These are phyloP conservation scores for Ganoderma sp. DNA, from an alignment of 1,284 basidiomycete genomes.

Conservation along the genomic window DNA sequence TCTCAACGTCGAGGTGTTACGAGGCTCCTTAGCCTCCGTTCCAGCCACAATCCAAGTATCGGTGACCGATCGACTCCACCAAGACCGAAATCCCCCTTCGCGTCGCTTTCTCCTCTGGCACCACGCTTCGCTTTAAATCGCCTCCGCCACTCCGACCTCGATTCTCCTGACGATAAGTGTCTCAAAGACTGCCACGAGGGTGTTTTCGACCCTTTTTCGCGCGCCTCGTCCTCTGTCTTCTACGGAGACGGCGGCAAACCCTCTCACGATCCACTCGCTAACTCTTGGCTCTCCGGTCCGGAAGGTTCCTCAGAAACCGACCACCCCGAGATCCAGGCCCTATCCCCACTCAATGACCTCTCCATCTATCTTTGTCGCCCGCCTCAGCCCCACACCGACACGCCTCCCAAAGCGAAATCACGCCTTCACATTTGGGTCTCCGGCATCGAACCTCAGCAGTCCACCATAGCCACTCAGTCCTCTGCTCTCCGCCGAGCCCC, in stretches of 20 bases:
- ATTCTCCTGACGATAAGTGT: not conserved
- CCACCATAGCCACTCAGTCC: conserved; percentile 1
- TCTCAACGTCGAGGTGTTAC: conserved; percentile 27
- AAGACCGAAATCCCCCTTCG: conserved; percentile 13
- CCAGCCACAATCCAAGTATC: not conserved
- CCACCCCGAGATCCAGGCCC: conserved; percentile 12
- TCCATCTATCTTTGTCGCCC: conserved; percentile 16
- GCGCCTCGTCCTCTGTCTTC: conserved; percentile 23
- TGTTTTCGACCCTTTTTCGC: conserved; percentile 31
- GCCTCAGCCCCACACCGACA: conserved; percentile 15
- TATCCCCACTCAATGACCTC: conserved; percentile 26
- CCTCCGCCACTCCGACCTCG: not conserved
- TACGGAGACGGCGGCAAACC: conserved; percentile 18
- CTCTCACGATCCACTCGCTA: conserved; percentile 9
- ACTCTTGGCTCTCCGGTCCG: not conserved
- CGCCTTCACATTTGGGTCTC: conserved; percentile 23
- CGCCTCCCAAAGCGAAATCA: conserved; percentile 11
- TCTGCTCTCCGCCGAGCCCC: not conserved
- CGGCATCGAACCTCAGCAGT: conserved; percentile 12
- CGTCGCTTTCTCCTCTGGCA: conserved; percentile 15
- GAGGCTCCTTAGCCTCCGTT: conserved; percentile 16
- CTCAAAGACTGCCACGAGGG: conserved; percentile 12
- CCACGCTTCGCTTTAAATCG: conserved; percentile 6
- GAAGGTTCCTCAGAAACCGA: not conserved
- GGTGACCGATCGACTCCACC: not conserved